Evolutionary conservation across 2,329 filamentous ascomycete genomes (phyloP).

Genomic region (Exophiala dermatitidis): DNA sequence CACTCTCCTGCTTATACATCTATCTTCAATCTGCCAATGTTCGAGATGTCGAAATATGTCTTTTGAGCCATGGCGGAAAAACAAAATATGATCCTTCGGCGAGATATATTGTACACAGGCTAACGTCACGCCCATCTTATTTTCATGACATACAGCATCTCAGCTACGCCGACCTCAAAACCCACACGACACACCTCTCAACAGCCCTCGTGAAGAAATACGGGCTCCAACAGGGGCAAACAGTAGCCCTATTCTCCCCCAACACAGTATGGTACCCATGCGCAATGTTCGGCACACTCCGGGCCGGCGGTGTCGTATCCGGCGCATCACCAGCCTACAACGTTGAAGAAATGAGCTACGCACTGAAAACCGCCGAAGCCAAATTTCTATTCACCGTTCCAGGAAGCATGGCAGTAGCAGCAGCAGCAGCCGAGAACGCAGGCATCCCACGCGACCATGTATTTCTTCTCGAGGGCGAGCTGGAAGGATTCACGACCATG

Average conservation of each 20-base stretch:
- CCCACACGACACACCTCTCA: conserved; percentile 51
- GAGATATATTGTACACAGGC: no score
- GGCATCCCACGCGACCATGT: conserved; percentile 48
- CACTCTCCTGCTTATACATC: no score
- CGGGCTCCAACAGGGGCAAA: conserved; percentile 49
- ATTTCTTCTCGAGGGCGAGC: conserved; percentile 51
- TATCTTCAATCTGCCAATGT: no score
- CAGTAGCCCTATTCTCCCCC: conserved; percentile 54
- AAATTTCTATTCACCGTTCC: conserved; percentile 32
- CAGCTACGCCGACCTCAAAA: conserved; percentile 52
- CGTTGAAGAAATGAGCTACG: conserved; percentile 61
- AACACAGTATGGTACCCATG: conserved; percentile 64
- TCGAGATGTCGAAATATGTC: no score
- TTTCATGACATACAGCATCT: conserved; percentile 34
- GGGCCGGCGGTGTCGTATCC: conserved; percentile 51
- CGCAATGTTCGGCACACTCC: conserved; percentile 52
- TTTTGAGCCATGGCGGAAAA: no score
- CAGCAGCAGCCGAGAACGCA: conserved; percentile 47
- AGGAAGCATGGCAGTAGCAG: conserved; percentile 45
- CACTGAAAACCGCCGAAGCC: conserved; percentile 50
- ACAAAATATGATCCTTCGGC: no score
- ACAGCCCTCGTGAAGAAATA: conserved; percentile 53
- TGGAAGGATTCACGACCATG: conserved; percentile 44
- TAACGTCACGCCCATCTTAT: no score
- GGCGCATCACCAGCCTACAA: conserved; percentile 61